Base-by-base conservation (phyloP, 2,329 filamentous ascomycete species). In the Scedosporium boydii region DNA sequence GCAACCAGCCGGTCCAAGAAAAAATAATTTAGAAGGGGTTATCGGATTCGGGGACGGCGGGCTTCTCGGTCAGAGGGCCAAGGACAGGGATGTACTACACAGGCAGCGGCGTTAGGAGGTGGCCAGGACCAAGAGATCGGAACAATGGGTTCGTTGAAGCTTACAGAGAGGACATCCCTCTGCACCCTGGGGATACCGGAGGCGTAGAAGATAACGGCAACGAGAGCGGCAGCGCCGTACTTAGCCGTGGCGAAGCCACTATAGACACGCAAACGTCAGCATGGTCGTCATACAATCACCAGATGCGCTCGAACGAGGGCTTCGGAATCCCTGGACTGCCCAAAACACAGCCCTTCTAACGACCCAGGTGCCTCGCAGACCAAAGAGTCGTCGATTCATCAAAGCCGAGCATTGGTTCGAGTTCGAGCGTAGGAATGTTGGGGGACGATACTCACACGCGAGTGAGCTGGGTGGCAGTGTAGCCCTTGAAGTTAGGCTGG, bases 181-280 rank as follows among this genome's bases (percentile, higher is more conserved):
- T 84, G 77, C 67, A 88, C 76, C 72, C 78, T 80, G 67, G 86
- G 86, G 58, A 88, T 81, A 67, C 85, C 85, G 48, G 84, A 86
- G 66, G 82, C 77, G 72, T 77, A 85, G 78, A 82, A 84, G 68
- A 87, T 78, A 66, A 85, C 76, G 66, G 76, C 82, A 66, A 85
- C 78, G 68, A 80, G 80, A 64, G 81, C 82, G 63, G 83, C 82
- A 65, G 76, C 84, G 64, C 83, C 84, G 69, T 85, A 85, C 62
- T 78, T 76, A 63, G 77, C 83, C 58, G 80, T 67, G 66, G 78
- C 82, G 65, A 81, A 62, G 64, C 78, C 80, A 65, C 84, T 87
- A 65, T 65, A 26, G 18, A 44, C 1, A 56, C 10, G 23, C 4
- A 56, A 14, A n/a, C 27, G 12, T 59, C 34, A 61, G 59, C 42